Evolutionary conservation across 2,329 filamentous ascomycete species (phyloP).

Genomic region (Colletotrichum sp.): DNA sequence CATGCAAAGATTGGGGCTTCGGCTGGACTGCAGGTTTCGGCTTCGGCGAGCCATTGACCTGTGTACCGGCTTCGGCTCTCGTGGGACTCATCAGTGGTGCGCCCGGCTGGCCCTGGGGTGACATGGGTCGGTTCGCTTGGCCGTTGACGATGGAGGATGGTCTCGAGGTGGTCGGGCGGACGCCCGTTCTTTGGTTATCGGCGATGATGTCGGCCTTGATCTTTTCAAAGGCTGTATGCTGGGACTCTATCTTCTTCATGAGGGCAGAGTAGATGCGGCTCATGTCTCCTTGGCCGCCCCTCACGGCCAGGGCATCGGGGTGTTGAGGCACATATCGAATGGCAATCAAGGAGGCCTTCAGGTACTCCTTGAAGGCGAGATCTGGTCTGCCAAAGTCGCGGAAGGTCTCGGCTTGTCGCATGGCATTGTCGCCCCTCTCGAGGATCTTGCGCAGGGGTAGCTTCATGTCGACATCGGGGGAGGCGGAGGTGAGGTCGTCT

Average conservation of each 20-base stretch:
- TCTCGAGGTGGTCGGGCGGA: conserved; percentile 43
- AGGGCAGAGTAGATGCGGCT: conserved; percentile 54
- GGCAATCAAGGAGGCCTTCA: conserved; percentile 80
- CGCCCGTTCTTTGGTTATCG: conserved; percentile 67
- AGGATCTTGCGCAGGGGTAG: conserved; percentile 60
- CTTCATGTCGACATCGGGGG: conserved; percentile 50
- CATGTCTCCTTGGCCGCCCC: conserved; percentile 55
- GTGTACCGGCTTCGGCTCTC: not conserved
- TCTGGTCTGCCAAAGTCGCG: conserved; percentile 72
- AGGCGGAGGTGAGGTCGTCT: conserved; percentile 54
- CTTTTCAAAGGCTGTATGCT: conserved; percentile 55
- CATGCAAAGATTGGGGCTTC: conserved; percentile 71
- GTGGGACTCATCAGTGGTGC: conserved; percentile 20
- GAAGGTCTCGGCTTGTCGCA: conserved; percentile 65
- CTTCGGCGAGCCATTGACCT: conserved; percentile 27
- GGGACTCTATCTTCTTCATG: conserved; percentile 52
- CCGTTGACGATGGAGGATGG: conserved; percentile 12
- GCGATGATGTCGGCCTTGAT: conserved; percentile 66
- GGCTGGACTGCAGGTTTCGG: conserved; percentile 61
- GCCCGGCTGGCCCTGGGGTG: conserved; percentile 22
- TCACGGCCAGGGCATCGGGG: conserved; percentile 72
- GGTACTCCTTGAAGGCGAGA: conserved; percentile 81
- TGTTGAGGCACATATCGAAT: conserved; percentile 79
- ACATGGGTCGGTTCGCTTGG: not conserved
- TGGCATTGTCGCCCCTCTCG: conserved; percentile 54